Conservation (phyloP, 768 basidiomycete genomes). For the Tylopilus vinaceipallidus region DNA sequence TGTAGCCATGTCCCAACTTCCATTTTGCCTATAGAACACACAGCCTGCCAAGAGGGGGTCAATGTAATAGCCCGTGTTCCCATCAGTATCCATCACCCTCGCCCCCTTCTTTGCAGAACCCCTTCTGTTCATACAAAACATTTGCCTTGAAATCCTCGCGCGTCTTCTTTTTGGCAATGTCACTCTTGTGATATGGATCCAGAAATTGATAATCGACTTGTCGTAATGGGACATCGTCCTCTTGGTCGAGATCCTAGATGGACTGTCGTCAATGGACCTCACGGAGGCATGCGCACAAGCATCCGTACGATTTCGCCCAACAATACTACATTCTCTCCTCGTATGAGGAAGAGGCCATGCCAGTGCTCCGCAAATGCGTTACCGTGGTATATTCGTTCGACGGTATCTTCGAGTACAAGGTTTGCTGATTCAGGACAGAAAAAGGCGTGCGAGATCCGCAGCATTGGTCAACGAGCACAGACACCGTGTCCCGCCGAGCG, state of each 20-base stretch:
- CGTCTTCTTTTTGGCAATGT: slow-evolving; percentile 69
- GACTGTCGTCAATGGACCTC: slow-evolving; percentile 5
- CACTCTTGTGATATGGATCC: slow-evolving; percentile 68
- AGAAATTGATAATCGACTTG: slow-evolving; percentile 72
- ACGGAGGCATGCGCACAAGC: slow-evolving; percentile 1
- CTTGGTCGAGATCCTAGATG: slow-evolving; percentile 82
- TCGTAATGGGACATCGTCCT: slow-evolving; percentile 81
- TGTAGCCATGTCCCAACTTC: slow-evolving; percentile 16
- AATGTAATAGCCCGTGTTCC: slow-evolving; percentile 12
- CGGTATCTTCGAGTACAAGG: slow-evolving; percentile 92
- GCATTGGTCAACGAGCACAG: no score
- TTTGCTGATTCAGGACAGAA: slow-evolving; percentile 69
- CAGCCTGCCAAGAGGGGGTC: slow-evolving; percentile 3
- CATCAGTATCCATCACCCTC: slow-evolving; percentile 91
- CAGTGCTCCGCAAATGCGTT: slow-evolving; percentile 85
- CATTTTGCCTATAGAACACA: slow-evolving; percentile 1
- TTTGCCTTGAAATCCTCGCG: slow-evolving; percentile 84
- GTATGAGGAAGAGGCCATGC: slow-evolving; percentile 89
- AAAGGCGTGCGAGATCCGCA: no score
- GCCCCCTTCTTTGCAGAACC: slow-evolving; percentile 93
- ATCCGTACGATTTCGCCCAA: slow-evolving; percentile 90
- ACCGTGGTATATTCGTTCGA: slow-evolving; percentile 92
- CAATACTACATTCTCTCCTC: slow-evolving; percentile 97
- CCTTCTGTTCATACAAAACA: slow-evolving; percentile 78
- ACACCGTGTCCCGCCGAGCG: neutral